Conservation (phyloP, 1,139 yeast species). For the Saccharomyces hybrid region DNA sequence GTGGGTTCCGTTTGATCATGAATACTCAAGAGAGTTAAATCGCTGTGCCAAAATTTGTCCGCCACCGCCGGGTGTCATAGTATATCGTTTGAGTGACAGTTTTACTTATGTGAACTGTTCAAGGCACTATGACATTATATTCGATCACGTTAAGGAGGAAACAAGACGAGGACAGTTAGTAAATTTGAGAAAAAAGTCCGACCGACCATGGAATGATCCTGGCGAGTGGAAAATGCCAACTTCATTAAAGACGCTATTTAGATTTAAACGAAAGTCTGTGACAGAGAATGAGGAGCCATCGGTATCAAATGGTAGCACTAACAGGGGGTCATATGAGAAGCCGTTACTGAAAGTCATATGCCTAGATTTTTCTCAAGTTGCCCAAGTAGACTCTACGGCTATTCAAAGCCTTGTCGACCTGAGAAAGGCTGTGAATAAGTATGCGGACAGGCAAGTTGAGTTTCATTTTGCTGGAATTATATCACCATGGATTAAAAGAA, state of each 20-base stretch:
- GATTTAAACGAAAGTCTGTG: constrained; percentile 3
- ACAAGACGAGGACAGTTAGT: constrained; percentile 57
- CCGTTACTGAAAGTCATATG: constrained; percentile 67
- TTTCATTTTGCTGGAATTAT: constrained; percentile 84
- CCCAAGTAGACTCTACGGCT: constrained; percentile 72
- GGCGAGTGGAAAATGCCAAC: constrained; percentile 39
- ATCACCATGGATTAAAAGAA: constrained; percentile 81
- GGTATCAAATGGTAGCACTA: background rate
- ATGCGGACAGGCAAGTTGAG: constrained; percentile 79
- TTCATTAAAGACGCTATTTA: constrained; percentile 13
- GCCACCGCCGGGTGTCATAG: constrained; percentile 88
- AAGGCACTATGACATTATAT: constrained; percentile 58
- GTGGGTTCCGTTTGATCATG: constrained; percentile 73
- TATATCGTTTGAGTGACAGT: constrained; percentile 74
- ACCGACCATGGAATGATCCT: constrained; percentile 88
- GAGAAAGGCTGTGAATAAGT: constrained; percentile 60
- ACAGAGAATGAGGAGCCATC: constrained; percentile 9
- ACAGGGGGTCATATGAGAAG: constrained; percentile 39
- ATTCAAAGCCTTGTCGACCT: constrained; percentile 72
- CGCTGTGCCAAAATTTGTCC: constrained; percentile 50
- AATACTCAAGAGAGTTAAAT: constrained; percentile 42
- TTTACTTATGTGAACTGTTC: constrained; percentile 79
- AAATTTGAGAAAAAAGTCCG: constrained; percentile 44
- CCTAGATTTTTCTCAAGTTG: constrained; percentile 71
- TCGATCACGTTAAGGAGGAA: constrained; percentile 54